phyloP scores from a whole-genome alignment of 306 rosid genomes.

The Prunus kanzakura region DNA sequence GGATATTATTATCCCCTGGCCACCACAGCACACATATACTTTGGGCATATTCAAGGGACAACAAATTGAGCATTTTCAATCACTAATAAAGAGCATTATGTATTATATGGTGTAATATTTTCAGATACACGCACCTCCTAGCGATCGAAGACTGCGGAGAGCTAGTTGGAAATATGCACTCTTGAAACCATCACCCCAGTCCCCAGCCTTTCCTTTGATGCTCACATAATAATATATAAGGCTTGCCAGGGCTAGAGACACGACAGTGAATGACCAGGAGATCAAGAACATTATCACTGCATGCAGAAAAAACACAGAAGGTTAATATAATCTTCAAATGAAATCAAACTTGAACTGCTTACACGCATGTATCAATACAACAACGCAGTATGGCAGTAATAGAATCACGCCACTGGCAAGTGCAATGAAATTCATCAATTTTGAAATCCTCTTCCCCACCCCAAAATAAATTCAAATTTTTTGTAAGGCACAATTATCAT shows the following conservation, averaged over 20 bases:
- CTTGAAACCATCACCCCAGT: conserved; percentile 99
- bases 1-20: neutral
- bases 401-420: neutral
- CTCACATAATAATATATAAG: conserved; percentile 93
- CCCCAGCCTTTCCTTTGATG: conserved; percentile 98
- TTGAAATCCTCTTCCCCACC: too few relatives aligned
- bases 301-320: conserved; percentile 15
- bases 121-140: conserved; percentile 66
- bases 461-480: too few relatives aligned
- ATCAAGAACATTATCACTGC: conserved; percentile 99
- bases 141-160: conserved; percentile 96
- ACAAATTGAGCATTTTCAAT: neutral
- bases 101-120: neutral
- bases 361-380: neutral
- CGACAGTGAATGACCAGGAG: conserved; percentile 97
- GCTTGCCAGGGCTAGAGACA: conserved; percentile 92
- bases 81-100: conserved; percentile 11
- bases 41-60: neutral
- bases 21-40: neutral
- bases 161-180: conserved; percentile 99
- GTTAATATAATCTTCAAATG: conserved; percentile 12
- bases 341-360: conserved; percentile 17
- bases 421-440: neutral
- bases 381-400: neutral
- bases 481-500: too few relatives aligned